Evolutionary conservation across 257 asterid genomes (phyloP).

Genomic region (Phtheirospermum japonicum): DNA sequence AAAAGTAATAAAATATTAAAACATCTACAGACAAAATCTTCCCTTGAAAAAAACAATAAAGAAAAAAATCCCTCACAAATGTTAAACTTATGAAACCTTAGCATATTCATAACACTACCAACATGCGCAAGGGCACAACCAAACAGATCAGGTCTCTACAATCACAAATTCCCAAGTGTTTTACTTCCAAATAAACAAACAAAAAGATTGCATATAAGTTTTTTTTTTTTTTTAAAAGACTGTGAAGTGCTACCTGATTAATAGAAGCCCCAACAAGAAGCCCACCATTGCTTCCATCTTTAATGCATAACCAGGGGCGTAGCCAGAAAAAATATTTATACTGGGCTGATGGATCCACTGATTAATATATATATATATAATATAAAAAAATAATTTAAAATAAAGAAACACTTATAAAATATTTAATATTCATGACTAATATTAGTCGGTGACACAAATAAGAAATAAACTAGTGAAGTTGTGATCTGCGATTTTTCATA

Average conservation of each 20-base stretch:
- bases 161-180: slow-evolving; percentile 23
- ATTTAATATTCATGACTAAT: too few species aligned
- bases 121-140: slow-evolving; percentile 99
- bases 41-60: not conserved
- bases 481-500: too few species aligned
- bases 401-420: too few species aligned
- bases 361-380: too few species aligned
- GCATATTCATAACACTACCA: slow-evolving; percentile 99
- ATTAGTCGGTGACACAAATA: too few species aligned
- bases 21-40: slow-evolving; percentile 13
- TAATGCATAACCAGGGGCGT: slow-evolving; percentile 88
- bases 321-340: too few species aligned
- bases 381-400: too few species aligned
- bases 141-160: slow-evolving; percentile 93
- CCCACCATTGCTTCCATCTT: slow-evolving; percentile 99
- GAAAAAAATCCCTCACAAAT: slow-evolving; percentile 72
- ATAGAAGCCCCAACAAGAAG: slow-evolving; percentile 91
- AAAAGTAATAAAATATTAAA: slow-evolving; percentile 1
- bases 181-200: not conserved
- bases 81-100: slow-evolving; percentile 94
- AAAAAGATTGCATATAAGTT: not conserved
- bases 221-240: too few species aligned
- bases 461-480: too few species aligned
- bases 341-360: too few species aligned
- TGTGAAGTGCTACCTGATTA: slow-evolving; percentile 58